These are phyloP conservation scores for Aureobasidium sp. DNA, from an alignment of 2,329 filamentous ascomycete species.

Conservation along the genomic window DNA sequence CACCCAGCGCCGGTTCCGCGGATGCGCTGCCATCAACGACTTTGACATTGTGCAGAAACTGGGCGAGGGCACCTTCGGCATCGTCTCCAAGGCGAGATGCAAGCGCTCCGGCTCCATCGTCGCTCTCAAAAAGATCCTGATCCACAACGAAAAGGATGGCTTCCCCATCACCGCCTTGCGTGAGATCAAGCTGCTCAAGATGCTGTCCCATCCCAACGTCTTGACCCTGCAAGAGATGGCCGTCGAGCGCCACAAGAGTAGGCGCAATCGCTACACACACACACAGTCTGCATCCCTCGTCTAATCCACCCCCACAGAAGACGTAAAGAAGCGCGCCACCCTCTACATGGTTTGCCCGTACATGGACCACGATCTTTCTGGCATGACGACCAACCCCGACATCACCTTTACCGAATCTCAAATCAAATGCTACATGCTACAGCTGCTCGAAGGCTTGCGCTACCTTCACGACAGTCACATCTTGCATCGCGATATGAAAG, in stretches of 20 bases:
- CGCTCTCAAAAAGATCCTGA: constrained; percentile 95
- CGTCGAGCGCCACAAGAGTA: constrained; percentile 78
- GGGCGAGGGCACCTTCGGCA: constrained; percentile 92
- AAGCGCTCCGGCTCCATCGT: constrained; percentile 68
- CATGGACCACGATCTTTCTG: constrained; percentile 98
- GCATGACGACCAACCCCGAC: constrained; percentile 87
- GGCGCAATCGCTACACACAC: constrained; percentile 30
- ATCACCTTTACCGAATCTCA: constrained; percentile 82
- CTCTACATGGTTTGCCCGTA: constrained; percentile 99
- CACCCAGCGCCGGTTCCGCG: constrained; percentile 58
- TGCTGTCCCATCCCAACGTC: constrained; percentile 86
- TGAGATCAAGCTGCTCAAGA: constrained; percentile 95
- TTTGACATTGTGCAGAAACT: constrained; percentile 75
- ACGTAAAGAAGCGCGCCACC: constrained; percentile 59
- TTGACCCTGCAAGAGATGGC: constrained; percentile 91
- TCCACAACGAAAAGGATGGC: constrained; percentile 98
- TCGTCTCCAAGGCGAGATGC: constrained; percentile 84
- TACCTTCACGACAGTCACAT: constrained; percentile 64
- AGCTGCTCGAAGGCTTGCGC: constrained; percentile 79
- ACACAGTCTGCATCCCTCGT: neutral
- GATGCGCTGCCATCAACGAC: constrained; percentile 75
- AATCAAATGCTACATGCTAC: constrained; percentile 96
- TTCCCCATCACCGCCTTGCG: constrained; percentile 97
- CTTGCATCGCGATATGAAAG: constrained; percentile 94
- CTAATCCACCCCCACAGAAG: constrained; percentile 20